phyloP scores from a whole-genome alignment of 768 basidiomycete species.

The Plicaturopsis crispa region DNA sequence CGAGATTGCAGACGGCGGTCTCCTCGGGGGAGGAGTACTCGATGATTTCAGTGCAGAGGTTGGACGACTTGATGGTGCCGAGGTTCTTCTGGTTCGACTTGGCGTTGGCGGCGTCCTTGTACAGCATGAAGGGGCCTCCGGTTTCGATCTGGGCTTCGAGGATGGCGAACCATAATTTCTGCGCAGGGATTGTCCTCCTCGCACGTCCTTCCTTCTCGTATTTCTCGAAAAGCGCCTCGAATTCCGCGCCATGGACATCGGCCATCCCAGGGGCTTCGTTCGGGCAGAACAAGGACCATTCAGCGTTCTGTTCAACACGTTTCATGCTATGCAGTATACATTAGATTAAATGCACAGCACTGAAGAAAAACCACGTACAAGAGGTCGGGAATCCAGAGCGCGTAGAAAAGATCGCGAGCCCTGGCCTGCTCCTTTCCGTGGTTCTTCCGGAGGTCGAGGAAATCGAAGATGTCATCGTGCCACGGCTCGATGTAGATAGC shows the following conservation, averaged over 20 bases:
- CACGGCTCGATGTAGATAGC: slow-evolving; percentile 98
- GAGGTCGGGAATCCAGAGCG: slow-evolving; percentile 95
- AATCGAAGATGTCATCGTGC: slow-evolving; percentile 97
- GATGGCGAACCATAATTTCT: slow-evolving; percentile 98
- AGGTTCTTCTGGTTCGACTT: slow-evolving; percentile 99
- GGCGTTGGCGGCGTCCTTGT: slow-evolving; percentile 92
- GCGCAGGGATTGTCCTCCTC: slow-evolving; percentile 80
- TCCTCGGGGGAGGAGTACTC: slow-evolving; percentile 98
- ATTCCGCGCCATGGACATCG: slow-evolving; percentile 87
- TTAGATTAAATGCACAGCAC: slow-evolving; percentile 1
- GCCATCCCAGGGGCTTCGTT: slow-evolving; percentile 88
- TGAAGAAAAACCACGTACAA: slow-evolving; percentile 52
- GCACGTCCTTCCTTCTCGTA: slow-evolving; percentile 90
- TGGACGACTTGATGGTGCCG: slow-evolving; percentile 98
- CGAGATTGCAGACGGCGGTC: slow-evolving; percentile 97
- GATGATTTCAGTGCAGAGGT: slow-evolving; percentile 98
- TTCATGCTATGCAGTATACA: slow-evolving; percentile 69
- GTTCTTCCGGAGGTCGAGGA: slow-evolving; percentile 96
- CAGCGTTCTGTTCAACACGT: slow-evolving; percentile 80
- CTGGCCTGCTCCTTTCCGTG: slow-evolving; percentile 98
- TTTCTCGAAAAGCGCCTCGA: slow-evolving; percentile 75
- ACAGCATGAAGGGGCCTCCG: slow-evolving; percentile 98
- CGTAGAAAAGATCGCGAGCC: slow-evolving; percentile 95
- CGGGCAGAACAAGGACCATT: slow-evolving; percentile 98
- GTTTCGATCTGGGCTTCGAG: slow-evolving; percentile 97